Evolutionary conservation across 2,329 filamentous ascomycete genomes (phyloP).

Genomic region (Beauveria varroae): DNA sequence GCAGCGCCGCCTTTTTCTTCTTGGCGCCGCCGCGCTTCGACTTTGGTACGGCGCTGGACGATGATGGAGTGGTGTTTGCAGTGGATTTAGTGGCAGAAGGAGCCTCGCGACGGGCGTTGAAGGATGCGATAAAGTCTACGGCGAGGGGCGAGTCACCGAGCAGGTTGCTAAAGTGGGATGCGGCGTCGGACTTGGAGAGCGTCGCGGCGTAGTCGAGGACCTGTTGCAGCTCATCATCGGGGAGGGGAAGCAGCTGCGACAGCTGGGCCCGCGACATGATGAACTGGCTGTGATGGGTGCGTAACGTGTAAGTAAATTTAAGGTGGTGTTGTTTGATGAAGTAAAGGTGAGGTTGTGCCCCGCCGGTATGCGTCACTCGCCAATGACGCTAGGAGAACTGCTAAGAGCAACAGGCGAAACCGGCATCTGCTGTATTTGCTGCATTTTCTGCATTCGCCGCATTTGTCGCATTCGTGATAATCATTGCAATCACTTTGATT

Average conservation of each 20-base stretch:
- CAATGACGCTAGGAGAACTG: not conserved
- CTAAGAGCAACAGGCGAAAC: not conserved
- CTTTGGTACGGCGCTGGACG: constrained; percentile 36
- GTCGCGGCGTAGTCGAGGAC: constrained; percentile 74
- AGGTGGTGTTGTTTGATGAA: not conserved
- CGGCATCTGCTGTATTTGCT: too few relatives aligned
- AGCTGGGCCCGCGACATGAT: constrained; percentile 59
- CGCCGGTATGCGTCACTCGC: constrained; percentile 8
- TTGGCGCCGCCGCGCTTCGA: constrained; percentile 36
- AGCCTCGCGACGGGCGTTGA: constrained; percentile 59
- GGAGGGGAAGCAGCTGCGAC: constrained; percentile 71
- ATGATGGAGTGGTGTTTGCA: constrained; percentile 19
- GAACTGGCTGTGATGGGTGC: not conserved
- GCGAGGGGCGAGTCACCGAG: constrained; percentile 76
- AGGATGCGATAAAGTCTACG: constrained; percentile 71
- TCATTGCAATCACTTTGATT: too few relatives aligned
- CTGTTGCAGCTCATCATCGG: constrained; percentile 76
- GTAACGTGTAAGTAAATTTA: not conserved
- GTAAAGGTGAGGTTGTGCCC: not conserved
- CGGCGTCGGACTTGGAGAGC: constrained; percentile 69
- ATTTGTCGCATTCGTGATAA: too few relatives aligned
- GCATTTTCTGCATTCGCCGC: too few relatives aligned
- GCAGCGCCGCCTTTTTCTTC: constrained; percentile 55
- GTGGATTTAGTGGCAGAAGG: constrained; percentile 17
- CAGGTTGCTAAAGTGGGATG: constrained; percentile 78